Base-by-base conservation (phyloP, 805 yeast species). In the Kodamaea fukazawae region DNA sequence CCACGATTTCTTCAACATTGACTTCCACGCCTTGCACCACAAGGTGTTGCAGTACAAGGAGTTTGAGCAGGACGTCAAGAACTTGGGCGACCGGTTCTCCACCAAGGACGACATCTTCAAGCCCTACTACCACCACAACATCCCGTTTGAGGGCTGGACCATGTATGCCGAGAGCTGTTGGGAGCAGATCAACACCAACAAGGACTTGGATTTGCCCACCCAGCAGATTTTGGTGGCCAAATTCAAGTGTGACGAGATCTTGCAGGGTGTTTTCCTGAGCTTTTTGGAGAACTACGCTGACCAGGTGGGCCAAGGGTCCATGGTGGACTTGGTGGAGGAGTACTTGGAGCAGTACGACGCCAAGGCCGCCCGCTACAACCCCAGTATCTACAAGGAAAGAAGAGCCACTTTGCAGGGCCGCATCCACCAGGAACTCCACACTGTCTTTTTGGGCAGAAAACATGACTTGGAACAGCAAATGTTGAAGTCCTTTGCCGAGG, bases 91-190 rank as follows among this genome's bases (percentile, higher is more conserved):
- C 46, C 63, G 78, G 28, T 79, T 91, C 44, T 60, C 68, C 11
- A 62, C 66, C 38, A 27, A 34, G 13, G 61, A 52, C n/a, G 58
- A 49, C 33, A 67, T 82, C 26, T 87, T 89, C 68, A 75, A 78
- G 43, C 71, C 76, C 2, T 72, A 78, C 34, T 90, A 88, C 58
- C 96, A 87, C 55, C 89, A 93, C 49, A 72, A 75, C 34, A 79
- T 93, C 41, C 99, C 99, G 8, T 72, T 91, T 38, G 99, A 93
- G 63, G 98, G 97, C 16, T 93, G 99, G 98, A 76, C 91, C 3
- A 63, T 89, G 59, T 93, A 93, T 53, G 89, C 96, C 1, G 83
- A 80, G 40, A 85, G 82, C 55, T 82, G 96, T 49, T 93, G 99
- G 99, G 82, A 86, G 37, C 96, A 88, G 61, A 93, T 93, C 53